Evolutionary conservation across 176 grass and related monocot species (phyloP), one percentile per base, ranked within the genome.

Genomic region (Phyllostachys edulis): DNA sequence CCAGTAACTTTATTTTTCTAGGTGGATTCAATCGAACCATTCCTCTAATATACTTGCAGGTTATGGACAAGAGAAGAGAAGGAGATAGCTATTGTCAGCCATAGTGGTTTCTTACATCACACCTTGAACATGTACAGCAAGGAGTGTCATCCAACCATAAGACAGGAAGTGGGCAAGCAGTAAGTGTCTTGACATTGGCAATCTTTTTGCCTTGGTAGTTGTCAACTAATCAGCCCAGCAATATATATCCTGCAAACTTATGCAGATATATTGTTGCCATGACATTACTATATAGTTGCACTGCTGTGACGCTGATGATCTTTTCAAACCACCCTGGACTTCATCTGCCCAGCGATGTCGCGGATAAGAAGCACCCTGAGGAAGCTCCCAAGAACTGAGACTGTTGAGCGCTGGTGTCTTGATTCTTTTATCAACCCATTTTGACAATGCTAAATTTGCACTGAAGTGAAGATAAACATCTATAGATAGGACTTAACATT

Each of bases 61-160:
- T 90, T 98, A 81, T 95, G 93, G 93, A 95, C 91, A 77, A 88
- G 96, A 39, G 80, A 95, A 75, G n/a, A n/a, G n/a, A n/a, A n/a
- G n/a, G n/a, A n/a, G n/a, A n/a, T n/a, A n/a, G n/a, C n/a, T n/a
- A n/a, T 98, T 18, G 87, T 95, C 61, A 95, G 75, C 21, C 96
- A 98, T 65, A 95, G 93, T 20, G 91, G 89, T 36, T 93, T 98
- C 72, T 90, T 98, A 61, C 72, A 24, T 51, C 89, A 90, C 50
- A 98, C 89, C 62, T 88, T 98, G 1, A 91, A 70, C 75, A 85
- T 13, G 77, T 98, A 90, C 26, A 88, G 91, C 29, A 80, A 75
- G 38, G 96, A 84, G 49, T 92, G 89, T 3, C 96, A 98, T 94
- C 93, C 91, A 29, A 65, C 64, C 5, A 3, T 98, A 80, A 78